Base-by-base conservation (phyloP, 805 yeast species). In the Debaryomyces maramus region DNA sequence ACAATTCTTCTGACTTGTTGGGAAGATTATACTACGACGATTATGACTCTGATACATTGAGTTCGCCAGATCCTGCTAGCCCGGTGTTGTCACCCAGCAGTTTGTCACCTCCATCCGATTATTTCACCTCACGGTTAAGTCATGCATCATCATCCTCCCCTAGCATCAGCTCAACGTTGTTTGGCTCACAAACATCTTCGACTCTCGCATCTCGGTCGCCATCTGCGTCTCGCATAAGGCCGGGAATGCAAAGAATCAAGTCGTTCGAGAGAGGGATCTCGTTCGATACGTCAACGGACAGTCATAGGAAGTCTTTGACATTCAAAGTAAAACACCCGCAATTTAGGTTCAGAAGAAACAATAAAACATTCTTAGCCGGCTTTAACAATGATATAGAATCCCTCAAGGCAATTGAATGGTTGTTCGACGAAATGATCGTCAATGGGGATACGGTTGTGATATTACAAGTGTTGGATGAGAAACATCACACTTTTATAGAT, bases 21-120 rank as follows among this genome's bases (percentile, higher is more conserved):
- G 75, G 73, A 4, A 47, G 75, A 37, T 54, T 69, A 8, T 67
- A 68, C 48, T 68, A 65, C 43, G 75, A 70, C 44, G 73, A 69
- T 39, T 70, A 56, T 43, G 73, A 69, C 38, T 58, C 67, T 1
- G 70, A 63, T 16, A 43, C 55, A 2, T 41, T 51, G 17, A 39
- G 44, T 0, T 48, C 61, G 4, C 56, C 62, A 2, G 32, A 44
- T 2, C 54, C 63, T 3, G 50, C 38, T 1, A 36, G 44, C 2
- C 45, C 48, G 5, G 34, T 50, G 32, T 29, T 51, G 9, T 47
- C 57, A 5, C 56, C 61, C 5, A 24, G 13, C 13, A 24, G 28
- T 10, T 3, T 7, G 7, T 43, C 30, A 16, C 22, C 38, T 5
- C 31, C 48, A 9, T 38, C 44, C 9, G 52, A 47, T 26, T 41